These are phyloP conservation scores for Ambrosia artemisiifolia DNA, from an alignment of 129 eudicot genomes.

Conservation along the genomic window DNA sequence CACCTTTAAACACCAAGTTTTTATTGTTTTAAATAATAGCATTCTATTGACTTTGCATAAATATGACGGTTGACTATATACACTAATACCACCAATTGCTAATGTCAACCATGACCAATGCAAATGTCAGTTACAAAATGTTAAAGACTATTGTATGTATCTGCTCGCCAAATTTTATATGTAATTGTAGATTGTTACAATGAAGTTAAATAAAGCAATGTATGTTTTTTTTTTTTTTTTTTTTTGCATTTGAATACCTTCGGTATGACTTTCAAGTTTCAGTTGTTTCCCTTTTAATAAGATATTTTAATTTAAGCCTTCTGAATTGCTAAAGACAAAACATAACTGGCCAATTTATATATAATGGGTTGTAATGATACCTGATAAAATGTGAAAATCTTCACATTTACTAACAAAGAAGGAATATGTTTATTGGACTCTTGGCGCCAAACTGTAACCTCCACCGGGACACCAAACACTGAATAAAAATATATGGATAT, in stretches of 20 bases:
- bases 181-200: no score
- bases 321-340: background rate
- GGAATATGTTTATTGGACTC: conserved; percentile 72
- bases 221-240: no score
- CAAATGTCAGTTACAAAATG: no score
- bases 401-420: conserved; percentile 66
- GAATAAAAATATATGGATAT: conserved; percentile 19
- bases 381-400: conserved; percentile 86
- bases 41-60: no score
- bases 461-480: conserved; percentile 90
- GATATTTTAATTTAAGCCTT: background rate
- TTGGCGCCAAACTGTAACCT: conserved; percentile 74
- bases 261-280: background rate
- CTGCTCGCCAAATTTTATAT: no score
- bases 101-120: no score
- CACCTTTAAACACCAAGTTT: no score
- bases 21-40: no score
- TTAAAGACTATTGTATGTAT: no score
- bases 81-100: no score
- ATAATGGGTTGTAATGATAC: conserved; percentile 26
- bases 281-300: background rate
- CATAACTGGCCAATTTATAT: background rate
- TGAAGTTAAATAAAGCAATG: no score
- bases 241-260: background rate
- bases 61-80: no score